Conservation (phyloP, 73 alveolate species). For the Paramecium octaurelia region DNA sequence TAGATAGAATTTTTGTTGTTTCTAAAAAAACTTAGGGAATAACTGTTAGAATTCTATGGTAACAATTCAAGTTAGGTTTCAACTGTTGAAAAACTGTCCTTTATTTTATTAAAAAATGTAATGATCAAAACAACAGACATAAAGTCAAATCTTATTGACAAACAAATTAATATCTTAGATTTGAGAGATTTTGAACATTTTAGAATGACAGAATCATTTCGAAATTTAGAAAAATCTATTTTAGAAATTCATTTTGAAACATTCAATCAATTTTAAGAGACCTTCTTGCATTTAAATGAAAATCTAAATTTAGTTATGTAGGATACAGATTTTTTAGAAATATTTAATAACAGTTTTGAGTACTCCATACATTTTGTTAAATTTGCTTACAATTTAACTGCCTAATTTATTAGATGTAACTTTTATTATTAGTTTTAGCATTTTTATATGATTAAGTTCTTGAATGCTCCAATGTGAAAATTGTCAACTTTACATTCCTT, state of each 20-base stretch:
- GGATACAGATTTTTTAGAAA: slow-evolving; percentile 37
- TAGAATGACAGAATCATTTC: slow-evolving; percentile 44
- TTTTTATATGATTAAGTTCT: slow-evolving; percentile 36
- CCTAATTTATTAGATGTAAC: slow-evolving; percentile 5
- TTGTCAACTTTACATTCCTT: slow-evolving; percentile 6
- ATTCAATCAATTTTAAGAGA: slow-evolving; percentile 41
- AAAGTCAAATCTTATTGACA: neutral
- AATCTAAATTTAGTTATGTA: slow-evolving; percentile 10
- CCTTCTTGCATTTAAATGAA: slow-evolving; percentile 11
- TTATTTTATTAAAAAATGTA: neutral
- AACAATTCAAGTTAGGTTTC: neutral
- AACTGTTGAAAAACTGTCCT: neutral
- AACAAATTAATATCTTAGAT: neutral
- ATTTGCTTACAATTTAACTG: neutral
- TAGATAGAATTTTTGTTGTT: slow-evolving; percentile 12
- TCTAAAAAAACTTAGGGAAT: neutral
- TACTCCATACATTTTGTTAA: slow-evolving; percentile 6
- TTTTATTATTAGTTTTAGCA: neutral
- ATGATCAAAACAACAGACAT: slow-evolving; percentile 42
- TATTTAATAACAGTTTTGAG: slow-evolving; percentile 38
- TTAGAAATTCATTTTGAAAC: slow-evolving; percentile 49
- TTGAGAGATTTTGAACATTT: slow-evolving; percentile 27
- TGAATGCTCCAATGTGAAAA: neutral
- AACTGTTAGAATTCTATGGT: neutral
- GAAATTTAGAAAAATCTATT: neutral